phyloP scores from a whole-genome alignment of 345 rosid species.

The Eucalyptus sp. region DNA sequence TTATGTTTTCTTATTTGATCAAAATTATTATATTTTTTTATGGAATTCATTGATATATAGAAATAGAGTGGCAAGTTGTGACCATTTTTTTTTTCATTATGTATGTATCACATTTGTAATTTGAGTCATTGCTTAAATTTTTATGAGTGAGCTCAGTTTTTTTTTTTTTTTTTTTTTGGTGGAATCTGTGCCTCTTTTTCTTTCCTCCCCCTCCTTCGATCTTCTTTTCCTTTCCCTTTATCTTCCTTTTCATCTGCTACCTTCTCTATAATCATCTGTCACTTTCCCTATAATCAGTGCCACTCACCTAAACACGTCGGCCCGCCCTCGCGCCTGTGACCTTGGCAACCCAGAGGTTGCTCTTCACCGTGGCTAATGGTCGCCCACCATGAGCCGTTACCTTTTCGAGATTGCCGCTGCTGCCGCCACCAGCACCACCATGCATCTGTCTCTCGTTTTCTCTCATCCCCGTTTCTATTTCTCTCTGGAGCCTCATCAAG shows the following conservation, averaged over 20 bases:
- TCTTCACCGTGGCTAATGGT: neutral
- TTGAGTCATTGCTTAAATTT: neutral
- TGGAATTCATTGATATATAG: neutral
- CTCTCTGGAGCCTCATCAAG: neutral
- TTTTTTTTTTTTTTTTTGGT: fast-evolving
- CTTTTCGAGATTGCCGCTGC: neutral
- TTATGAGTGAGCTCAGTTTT: neutral
- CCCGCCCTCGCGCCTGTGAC: neutral
- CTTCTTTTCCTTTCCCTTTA: neutral
- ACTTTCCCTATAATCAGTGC: neutral
- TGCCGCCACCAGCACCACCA: fast-evolving
- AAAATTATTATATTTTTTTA: fast-evolving
- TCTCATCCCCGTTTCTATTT: no score
- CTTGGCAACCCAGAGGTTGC: neutral
- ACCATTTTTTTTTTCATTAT: neutral
- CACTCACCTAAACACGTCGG: neutral
- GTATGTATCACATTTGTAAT: neutral
- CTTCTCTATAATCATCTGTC: neutral
- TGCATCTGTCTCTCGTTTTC: neutral
- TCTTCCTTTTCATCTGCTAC: neutral
- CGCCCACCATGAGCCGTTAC: neutral
- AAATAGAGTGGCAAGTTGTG: neutral
- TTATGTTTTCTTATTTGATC: no score
- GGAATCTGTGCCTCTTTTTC: neutral
- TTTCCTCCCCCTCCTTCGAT: neutral